These are phyloP conservation scores for Fagopyrum homotropicum DNA, from an alignment of 148 eudicot species.

Conservation along the genomic window DNA sequence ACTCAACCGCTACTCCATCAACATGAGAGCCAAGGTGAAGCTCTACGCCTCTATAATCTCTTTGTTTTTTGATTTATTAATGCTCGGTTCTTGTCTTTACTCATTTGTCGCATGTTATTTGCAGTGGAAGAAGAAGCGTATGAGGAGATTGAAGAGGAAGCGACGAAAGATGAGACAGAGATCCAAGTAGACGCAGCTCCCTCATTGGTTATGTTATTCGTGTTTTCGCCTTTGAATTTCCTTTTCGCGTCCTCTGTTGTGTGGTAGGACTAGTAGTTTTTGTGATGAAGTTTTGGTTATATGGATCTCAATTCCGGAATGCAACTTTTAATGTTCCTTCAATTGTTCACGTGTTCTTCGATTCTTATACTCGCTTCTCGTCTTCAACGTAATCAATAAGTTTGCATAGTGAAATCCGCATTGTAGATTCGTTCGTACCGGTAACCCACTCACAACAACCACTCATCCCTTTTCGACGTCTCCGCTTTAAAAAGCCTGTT, in stretches of 20 bases:
- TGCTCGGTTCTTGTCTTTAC: too few relatives aligned
- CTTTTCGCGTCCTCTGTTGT: neutral
- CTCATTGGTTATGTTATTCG: neutral
- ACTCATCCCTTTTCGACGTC: too few relatives aligned
- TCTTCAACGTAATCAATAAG: too few relatives aligned
- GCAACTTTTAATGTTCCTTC: neutral
- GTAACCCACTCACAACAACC: too few relatives aligned
- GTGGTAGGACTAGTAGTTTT: neutral
- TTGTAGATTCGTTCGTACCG: too few relatives aligned
- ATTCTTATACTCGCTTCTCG: neutral
- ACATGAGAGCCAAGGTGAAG: conserved; percentile 19
- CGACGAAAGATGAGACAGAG: conserved; percentile 25
- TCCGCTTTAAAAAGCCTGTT: too few relatives aligned
- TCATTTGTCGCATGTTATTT: neutral
- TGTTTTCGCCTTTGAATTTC: neutral
- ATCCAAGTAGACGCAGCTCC: conserved; percentile 13
- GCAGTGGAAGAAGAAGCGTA: conserved; percentile 24
- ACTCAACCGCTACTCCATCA: neutral
- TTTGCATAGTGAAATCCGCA: too few relatives aligned
- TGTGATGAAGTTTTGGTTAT: conserved; percentile 2
- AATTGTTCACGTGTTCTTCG: neutral
- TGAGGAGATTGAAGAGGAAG: conserved; percentile 24
- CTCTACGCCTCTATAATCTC: neutral
- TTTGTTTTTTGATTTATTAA: neutral
- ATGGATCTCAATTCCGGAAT: neutral